Evolutionary conservation across 2,329 filamentous ascomycete species (phyloP), one percentile per base, ranked within the genome.

Genomic region (Fusarium mexicanum): DNA sequence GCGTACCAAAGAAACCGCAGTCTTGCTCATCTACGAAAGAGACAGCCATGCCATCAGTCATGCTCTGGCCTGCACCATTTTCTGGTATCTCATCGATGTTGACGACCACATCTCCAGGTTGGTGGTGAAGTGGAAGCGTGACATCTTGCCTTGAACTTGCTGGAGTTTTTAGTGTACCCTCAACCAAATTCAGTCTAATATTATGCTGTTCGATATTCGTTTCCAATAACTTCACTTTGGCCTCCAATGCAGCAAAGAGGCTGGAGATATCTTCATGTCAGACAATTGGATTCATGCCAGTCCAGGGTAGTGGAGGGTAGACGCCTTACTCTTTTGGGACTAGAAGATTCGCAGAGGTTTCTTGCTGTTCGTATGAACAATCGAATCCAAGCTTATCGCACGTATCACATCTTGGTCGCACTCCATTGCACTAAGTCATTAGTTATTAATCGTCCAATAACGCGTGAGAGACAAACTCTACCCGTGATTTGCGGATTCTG

Each of bases 401-500:
- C 4, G 41, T 66, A 22, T 67, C 64, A 10, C 64, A 67, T 58
- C 37, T 48, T 17, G 64, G 64, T 5, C 64, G 61, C 2, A 14
- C 14, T 38, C 64, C 64, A 16, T 67, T 66, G 3, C 64, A 67
- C 63, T 64, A 18, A 18, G 0, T 4, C 8, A 9, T 26, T 3
- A 22, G 54, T 29, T 5, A 46, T 33, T 2, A 47, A 1, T 3
- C 8, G 3, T 37, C 38, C 24, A 55, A 46, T 58, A 5, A 6
- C n/a, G 14, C 5, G 12, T 8, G 0, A 5, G 18, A 31, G 6
- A 22, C 4, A 24, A 3, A 22, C 18, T 4, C 18, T 24, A 64
- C 64, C 41, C 64, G 13, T 38, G 64, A 67, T 38, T 67, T 67
- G 11, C 64, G 64, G 24, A 67, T 67, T 17, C 64, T 67, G 4